phyloP scores from a whole-genome alignment of 2,329 filamentous ascomycete genomes.

The Penicillium sp. region DNA sequence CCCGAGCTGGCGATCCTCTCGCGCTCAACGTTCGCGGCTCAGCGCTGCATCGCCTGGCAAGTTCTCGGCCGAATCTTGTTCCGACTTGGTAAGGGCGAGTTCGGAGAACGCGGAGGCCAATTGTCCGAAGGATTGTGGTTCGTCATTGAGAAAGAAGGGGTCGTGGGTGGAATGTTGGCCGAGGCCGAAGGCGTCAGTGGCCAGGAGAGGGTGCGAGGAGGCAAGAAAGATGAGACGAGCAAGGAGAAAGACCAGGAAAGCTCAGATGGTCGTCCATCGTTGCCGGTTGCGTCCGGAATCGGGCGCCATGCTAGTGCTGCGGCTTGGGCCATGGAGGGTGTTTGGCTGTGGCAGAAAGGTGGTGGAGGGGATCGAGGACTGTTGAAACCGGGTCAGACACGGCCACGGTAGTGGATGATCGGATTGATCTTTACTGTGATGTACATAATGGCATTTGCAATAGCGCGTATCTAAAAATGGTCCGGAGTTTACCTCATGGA shows the following conservation, averaged over 20 bases:
- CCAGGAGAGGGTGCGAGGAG: conserved; percentile 24
- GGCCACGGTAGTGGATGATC: conserved; percentile 19
- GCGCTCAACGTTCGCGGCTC: conserved; percentile 73
- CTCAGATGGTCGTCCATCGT: not conserved
- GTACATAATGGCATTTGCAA: too few relatives aligned
- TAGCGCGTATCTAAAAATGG: too few relatives aligned
- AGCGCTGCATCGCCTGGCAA: conserved; percentile 87
- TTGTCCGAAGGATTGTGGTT: conserved; percentile 78
- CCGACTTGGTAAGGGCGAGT: conserved; percentile 68
- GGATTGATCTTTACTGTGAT: not conserved
- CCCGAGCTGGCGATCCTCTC: conserved; percentile 75
- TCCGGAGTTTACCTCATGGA: too few relatives aligned
- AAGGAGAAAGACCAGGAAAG: not conserved
- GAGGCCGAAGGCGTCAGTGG: conserved; percentile 61
- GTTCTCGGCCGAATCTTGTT: conserved; percentile 81
- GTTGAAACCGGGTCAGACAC: conserved; percentile 29
- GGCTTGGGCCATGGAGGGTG: conserved; percentile 78
- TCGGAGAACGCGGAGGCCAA: conserved; percentile 55
- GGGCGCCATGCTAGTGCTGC: conserved; percentile 68
- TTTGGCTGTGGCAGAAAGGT: conserved; percentile 81
- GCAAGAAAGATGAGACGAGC: conserved; percentile 1
- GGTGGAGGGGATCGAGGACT: conserved; percentile 44
- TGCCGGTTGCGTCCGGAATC: conserved; percentile 23
- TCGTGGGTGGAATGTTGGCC: conserved; percentile 69
- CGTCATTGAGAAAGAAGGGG: conserved; percentile 66